phyloP scores from a whole-genome alignment of 768 basidiomycete species.

The Suillus paluster region DNA sequence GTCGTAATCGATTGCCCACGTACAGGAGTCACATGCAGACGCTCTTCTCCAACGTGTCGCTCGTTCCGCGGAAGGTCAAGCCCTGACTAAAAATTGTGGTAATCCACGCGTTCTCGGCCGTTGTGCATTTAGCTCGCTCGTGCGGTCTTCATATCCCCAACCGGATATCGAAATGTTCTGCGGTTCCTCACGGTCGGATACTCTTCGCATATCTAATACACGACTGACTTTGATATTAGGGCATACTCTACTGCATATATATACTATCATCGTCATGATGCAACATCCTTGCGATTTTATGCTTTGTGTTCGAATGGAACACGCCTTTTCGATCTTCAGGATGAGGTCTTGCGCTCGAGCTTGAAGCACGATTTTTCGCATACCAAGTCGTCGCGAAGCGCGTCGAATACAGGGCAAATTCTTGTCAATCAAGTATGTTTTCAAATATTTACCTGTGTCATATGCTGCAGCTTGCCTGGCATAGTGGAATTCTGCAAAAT shows the following conservation, averaged over 20 bases:
- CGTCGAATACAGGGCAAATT: constrained; percentile 24
- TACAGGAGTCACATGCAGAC: constrained; percentile 23
- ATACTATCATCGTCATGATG: constrained; percentile 58
- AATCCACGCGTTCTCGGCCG: constrained; percentile 35
- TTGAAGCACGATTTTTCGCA: constrained; percentile 46
- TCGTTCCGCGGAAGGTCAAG: constrained; percentile 23
- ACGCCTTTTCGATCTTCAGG: constrained; percentile 21
- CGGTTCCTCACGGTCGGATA: constrained; percentile 19
- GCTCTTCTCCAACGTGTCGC: constrained; percentile 12
- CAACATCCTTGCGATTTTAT: constrained; percentile 67
- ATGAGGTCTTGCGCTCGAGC: constrained; percentile 31
- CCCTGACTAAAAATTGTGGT: constrained; percentile 20
- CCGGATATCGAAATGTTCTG: constrained; percentile 38
- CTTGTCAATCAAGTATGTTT: constrained; percentile 48
- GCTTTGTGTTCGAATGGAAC: constrained; percentile 45
- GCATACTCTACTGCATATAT: constrained; percentile 38
- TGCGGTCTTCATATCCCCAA: constrained; percentile 20
- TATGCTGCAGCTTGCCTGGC: background rate
- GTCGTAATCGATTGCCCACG: constrained; percentile 4
- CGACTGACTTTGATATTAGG: constrained; percentile 17
- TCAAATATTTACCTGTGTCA: background rate
- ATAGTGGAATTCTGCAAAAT: constrained; percentile 51
- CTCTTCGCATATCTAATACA: constrained; percentile 8
- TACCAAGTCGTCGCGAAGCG: constrained; percentile 12
- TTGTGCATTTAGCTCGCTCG: constrained; percentile 22